Evolutionary conservation across 208 protist genomes (phyloP), one percentile per base, ranked within the genome.

Genomic region (Naegleria fowleri): DNA sequence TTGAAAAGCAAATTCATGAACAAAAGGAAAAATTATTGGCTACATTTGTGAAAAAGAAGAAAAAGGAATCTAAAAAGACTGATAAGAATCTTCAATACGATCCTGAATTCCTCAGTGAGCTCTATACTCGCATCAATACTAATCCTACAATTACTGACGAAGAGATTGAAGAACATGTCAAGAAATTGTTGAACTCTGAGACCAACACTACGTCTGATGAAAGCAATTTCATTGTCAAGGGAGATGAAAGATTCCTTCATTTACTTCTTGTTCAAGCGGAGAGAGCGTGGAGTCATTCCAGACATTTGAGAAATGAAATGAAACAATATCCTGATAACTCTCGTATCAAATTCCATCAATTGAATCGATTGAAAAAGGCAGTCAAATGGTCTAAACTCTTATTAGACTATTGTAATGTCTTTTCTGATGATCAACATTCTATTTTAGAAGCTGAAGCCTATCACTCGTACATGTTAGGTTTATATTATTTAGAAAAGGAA

Each of bases 401-500:
- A 29, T 29, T 67, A 29, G 55, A 67, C 22, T 67, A 67, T 29
- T 67, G 55, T 67, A 67, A 67, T 13, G 19, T 67, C 1, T 67
- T 29, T 67, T 67, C 6, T 67, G 55, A 48, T 48, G 76, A 84
- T 33, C 33, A 84, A 33, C 16, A 6, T 16, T 39, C 76, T 5
- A 33, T 41, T 33, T 84, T 84, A 33, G 76, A 84, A 40, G 29
- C 76, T 41, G 33, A 84, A 84, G 76, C 76, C 15, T 84, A 84
- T 33, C 16, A 40, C 15, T 15, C 33, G 13, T 40, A 84, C 11
- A 38, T 84, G 33, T 40, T 15, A 36, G 76, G 76, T 41, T 38
- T 16, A 19, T 36, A 39, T 22, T 40, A 22, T 84, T 87, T 87
- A n/a, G 83, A 87, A 87, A 51, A 51, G 39, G 83, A 87, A 87